These are phyloP conservation scores for Globisporangium carolinianum DNA, from an alignment of 352 stramenopile species.

Conservation along the genomic window DNA sequence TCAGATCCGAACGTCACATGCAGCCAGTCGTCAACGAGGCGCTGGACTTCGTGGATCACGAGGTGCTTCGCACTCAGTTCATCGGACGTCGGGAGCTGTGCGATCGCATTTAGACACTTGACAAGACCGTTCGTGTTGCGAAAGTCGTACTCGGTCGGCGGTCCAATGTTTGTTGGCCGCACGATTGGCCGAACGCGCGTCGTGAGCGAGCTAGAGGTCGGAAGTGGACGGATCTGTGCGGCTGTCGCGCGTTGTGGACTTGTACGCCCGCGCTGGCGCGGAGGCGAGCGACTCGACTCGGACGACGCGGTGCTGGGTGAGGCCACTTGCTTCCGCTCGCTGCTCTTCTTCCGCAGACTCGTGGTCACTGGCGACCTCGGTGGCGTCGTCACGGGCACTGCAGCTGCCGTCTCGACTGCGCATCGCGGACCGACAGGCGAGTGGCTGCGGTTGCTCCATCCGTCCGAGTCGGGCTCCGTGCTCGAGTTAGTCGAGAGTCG, in stretches of 20 bases:
- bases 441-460: constrained; percentile 14
- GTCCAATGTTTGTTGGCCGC: constrained; percentile 39
- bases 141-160: constrained; percentile 70
- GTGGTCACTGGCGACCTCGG: background rate
- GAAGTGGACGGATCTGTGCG: background rate
- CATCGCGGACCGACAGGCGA: constrained; percentile 5
- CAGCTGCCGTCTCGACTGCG: background rate
- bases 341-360: background rate
- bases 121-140: constrained; percentile 73
- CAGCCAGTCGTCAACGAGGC: constrained; percentile 67
- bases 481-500: constrained; percentile 32
- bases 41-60: constrained; percentile 71
- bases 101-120: constrained; percentile 72
- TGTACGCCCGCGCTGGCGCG: background rate
- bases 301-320: background rate
- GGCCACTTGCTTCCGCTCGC: background rate
- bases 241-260: background rate
- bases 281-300: background rate
- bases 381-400: background rate
- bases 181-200: constrained; percentile 51
- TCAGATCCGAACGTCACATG: constrained; percentile 29
- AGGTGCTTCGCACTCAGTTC: constrained; percentile 67
- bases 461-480: constrained; percentile 20
- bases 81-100: constrained; percentile 44
- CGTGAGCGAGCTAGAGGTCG: constrained; percentile 5